A percentile compares a stretch with the other conserved stretches of the same genome.
phyloP scores from a whole-genome alignment of 2,329 filamentous ascomycete species.

The Aureobasidium sp. region DNA sequence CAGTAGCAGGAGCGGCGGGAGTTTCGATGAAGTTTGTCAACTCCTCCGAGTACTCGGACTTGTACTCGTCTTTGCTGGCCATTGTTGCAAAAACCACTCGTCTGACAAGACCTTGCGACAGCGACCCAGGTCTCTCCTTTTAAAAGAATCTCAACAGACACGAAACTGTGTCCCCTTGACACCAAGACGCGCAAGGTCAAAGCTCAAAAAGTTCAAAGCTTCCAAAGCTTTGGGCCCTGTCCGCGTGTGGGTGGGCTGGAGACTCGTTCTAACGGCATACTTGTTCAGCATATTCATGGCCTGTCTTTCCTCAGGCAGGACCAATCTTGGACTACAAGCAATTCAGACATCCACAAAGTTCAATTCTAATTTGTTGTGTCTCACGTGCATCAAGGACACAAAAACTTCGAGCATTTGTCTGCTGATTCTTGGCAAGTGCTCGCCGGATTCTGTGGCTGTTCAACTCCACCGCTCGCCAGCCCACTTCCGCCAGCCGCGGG shows the following conservation, averaged over 20 bases:
- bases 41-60: constrained; percentile 37
- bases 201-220: constrained; percentile 9
- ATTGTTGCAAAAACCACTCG: not conserved
- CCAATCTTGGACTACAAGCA: not conserved
- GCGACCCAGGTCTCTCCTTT: not conserved
- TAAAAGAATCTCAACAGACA: constrained; percentile 6
- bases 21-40: constrained; percentile 62
- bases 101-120: not conserved
- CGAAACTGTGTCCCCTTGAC: constrained; percentile 12
- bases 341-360: not conserved
- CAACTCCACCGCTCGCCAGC: not conserved
- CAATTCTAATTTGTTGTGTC: not conserved
- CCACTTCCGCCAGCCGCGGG: not conserved
- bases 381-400: not conserved
- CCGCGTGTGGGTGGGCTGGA: not conserved
- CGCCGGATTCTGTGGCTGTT: not conserved
- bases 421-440: not conserved
- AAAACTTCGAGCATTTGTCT: not conserved
- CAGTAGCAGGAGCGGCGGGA: constrained; percentile 48
- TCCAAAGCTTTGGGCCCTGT: not conserved
- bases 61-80: constrained; percentile 8
- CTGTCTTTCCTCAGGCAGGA: not conserved
- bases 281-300: not conserved
- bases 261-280: not conserved
- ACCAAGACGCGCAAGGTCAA: constrained; percentile 1